Evolutionary conservation across 352 stramenopile genomes (phyloP).

Genomic region (Phytophthora agathidicida): DNA sequence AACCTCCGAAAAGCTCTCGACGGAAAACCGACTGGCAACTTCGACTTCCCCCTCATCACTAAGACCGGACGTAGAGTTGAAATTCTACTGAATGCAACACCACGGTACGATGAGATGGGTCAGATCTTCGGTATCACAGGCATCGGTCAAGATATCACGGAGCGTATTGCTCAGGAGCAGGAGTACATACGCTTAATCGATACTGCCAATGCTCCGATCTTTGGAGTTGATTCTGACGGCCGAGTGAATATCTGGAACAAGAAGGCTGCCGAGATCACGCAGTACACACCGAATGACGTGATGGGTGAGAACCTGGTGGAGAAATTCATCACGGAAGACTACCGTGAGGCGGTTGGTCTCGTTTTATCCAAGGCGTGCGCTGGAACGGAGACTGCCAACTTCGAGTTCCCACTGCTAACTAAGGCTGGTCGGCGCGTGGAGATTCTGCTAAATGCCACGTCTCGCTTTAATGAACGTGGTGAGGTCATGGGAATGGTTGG

Average conservation of each 20-base stretch:
- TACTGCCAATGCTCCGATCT: slow-evolving; percentile 69
- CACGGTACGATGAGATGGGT: slow-evolving; percentile 55
- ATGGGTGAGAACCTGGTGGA: slow-evolving; percentile 45
- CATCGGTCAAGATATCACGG: slow-evolving; percentile 77
- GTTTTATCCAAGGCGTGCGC: slow-evolving; percentile 18
- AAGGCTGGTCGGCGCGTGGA: slow-evolving; percentile 17
- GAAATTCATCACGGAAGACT: slow-evolving; percentile 35
- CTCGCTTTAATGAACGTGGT: slow-evolving; percentile 14
- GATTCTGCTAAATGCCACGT: slow-evolving; percentile 24
- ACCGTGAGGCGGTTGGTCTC: slow-evolving; percentile 19
- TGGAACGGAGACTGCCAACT: slow-evolving; percentile 22
- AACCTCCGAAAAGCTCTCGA: too few species aligned
- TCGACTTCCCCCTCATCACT: too few species aligned
- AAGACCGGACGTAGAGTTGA: slow-evolving; percentile 39
- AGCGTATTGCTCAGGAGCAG: slow-evolving; percentile 83
- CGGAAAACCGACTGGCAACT: too few species aligned
- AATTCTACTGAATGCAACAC: slow-evolving; percentile 51
- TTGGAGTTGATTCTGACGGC: slow-evolving; percentile 62
- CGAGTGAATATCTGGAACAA: slow-evolving; percentile 77
- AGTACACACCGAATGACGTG: slow-evolving; percentile 47
- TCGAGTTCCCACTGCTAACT: slow-evolving; percentile 27
- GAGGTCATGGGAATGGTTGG: slow-evolving; percentile 20
- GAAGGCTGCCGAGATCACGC: slow-evolving; percentile 73
- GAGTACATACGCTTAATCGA: slow-evolving; percentile 75
- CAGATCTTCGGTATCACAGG: slow-evolving; percentile 61